Evolutionary conservation across 208 protist species (phyloP).

Genomic region (Angomonas deanei): DNA sequence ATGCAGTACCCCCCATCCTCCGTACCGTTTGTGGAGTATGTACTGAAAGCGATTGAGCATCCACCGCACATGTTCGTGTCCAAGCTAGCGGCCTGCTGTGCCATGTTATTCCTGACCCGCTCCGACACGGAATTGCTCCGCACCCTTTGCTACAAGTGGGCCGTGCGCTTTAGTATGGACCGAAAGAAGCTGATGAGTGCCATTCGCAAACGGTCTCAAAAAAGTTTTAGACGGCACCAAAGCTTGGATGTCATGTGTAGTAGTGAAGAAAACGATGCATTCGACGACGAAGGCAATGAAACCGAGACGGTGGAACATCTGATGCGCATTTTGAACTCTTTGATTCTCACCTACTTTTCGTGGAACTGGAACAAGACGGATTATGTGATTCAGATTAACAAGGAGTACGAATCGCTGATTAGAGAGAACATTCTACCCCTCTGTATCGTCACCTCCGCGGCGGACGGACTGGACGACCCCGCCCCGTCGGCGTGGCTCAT

Average conservation of each 20-base stretch:
- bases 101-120: constrained; percentile 73
- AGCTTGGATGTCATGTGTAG: not conserved
- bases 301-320: constrained; percentile 69
- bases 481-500: constrained; percentile 10
- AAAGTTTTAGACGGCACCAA: not conserved
- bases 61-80: constrained; percentile 80
- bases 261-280: not conserved
- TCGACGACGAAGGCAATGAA: constrained; percentile 13
- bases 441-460: constrained; percentile 40
- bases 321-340: constrained; percentile 66
- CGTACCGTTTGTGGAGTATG: constrained; percentile 79
- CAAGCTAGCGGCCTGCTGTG: constrained; percentile 73
- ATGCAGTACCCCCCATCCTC: constrained; percentile 1
- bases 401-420: constrained; percentile 70
- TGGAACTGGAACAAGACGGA: constrained; percentile 84
- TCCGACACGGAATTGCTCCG: constrained; percentile 62
- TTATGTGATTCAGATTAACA: constrained; percentile 83
- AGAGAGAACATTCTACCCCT: constrained; percentile 67
- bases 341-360: constrained; percentile 83
- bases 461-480: constrained; percentile 46
- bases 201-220: constrained; percentile 14
- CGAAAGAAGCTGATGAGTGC: constrained; percentile 31
- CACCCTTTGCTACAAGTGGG: constrained; percentile 68
- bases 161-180: constrained; percentile 60
- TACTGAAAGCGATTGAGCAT: constrained; percentile 68